Base-by-base conservation (phyloP, 2,329 filamentous ascomycete genomes). In the Dryadomyces quercivorus region DNA sequence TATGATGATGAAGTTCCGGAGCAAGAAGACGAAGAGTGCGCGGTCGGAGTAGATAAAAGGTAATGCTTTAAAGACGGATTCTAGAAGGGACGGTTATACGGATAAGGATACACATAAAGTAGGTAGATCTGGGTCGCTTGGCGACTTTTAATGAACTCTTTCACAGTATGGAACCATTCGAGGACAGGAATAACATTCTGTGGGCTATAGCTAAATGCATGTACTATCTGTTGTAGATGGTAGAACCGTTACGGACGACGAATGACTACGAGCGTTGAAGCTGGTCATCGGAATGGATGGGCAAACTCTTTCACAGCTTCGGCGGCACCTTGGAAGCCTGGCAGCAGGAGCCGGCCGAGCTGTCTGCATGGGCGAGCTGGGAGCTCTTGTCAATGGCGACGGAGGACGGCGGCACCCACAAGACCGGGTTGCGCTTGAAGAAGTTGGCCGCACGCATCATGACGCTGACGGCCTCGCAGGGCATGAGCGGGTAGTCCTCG, bases 401-500 rank as follows among this genome's bases (percentile, higher is more conserved):
- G 5, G 48, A 50, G 7, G 80, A 86, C 0, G 88, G 87, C 53
- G 86, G 85, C 15, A 94, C 85, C 67, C 94, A 88, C 66, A 94
- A 72, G 51, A 80, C 85, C 1, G 88, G 89, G 65, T 92, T 94
- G 61, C 80, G 77, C 20, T 76, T 71, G 70, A 93, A 95, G 76
- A 94, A 94, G 71, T 94, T 85, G 48, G 88, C 72, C 2, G 89
- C 88, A 34, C 88, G 74, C 44, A 94, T 73, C 40, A 94, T 75
- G 59, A 95, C 72, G 2, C 82, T 88, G 78, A 95, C 91, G 0
- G 88, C 86, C 73, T 91, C 86, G 0, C 80, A 85, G 0, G 89
- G 89, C 90, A 95, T 95, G 61, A 95, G 76, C 42, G 91, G 91
- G 72, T 88, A 95, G 67, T 95, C 91, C 66, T 96, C 91, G 0